Evolutionary conservation across 2,329 filamentous ascomycete genomes (phyloP).

Genomic region (Endoconidiophora laricicola): DNA sequence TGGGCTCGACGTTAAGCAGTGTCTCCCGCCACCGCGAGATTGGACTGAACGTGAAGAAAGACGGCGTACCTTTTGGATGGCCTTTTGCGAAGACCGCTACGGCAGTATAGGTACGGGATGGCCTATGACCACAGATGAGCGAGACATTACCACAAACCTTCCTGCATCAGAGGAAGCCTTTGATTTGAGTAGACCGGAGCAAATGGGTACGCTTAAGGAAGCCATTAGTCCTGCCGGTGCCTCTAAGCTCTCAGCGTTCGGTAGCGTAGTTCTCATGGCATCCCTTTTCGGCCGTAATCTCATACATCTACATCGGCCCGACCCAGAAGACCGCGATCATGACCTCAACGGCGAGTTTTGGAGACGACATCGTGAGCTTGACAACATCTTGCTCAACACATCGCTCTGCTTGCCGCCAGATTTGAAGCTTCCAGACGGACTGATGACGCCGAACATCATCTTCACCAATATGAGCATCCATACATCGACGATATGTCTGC

Average conservation of each 20-base stretch:
- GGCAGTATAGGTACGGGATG: conserved; percentile 92
- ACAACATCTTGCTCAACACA: conserved; percentile 79
- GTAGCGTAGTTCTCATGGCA: conserved; percentile 69
- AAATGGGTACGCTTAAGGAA: conserved; percentile 52
- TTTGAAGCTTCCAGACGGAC: conserved; percentile 60
- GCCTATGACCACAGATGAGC: conserved; percentile 89
- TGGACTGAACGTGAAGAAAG: conserved; percentile 91
- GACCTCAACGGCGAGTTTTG: conserved; percentile 90
- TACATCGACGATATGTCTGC: conserved; percentile 90
- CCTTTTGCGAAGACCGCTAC: conserved; percentile 79
- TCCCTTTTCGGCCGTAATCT: conserved; percentile 82
- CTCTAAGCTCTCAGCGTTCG: conserved; percentile 58
- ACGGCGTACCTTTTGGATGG: conserved; percentile 86
- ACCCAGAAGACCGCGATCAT: conserved; percentile 62
- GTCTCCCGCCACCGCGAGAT: conserved; percentile 67
- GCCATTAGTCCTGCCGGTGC: conserved; percentile 56
- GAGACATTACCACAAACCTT: conserved; percentile 74
- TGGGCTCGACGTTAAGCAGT: conserved; percentile 84
- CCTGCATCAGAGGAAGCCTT: conserved; percentile 76
- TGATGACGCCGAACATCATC: conserved; percentile 68
- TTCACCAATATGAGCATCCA: conserved; percentile 97
- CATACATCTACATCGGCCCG: conserved; percentile 75
- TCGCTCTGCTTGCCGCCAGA: conserved; percentile 66
- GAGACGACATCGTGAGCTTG: conserved; percentile 79
- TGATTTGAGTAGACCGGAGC: conserved; percentile 58